Percentiles rank a stretch among this genome's conserved stretches.
These are phyloP conservation scores for Pilaira anomala DNA, from an alignment of 192 early-diverging fungal genomes.

Conservation along the genomic window DNA sequence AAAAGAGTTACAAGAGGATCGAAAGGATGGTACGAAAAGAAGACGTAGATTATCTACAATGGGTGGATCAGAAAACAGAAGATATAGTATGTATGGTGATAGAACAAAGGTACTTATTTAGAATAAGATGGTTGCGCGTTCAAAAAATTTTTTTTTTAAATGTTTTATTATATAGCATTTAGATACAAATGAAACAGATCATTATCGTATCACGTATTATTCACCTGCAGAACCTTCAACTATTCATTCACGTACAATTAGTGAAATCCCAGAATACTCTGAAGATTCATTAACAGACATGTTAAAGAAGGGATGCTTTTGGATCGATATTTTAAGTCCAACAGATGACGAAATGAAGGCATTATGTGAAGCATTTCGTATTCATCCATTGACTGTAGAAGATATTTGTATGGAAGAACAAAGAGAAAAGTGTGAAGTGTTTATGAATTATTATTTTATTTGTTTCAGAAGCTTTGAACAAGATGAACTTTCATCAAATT, in stretches of 20 bases:
- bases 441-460: constrained; percentile 91
- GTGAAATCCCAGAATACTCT: constrained; percentile 26
- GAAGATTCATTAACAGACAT: constrained; percentile 18
- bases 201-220: constrained; percentile 27
- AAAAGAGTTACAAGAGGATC: constrained; percentile 1
- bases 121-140: not conserved
- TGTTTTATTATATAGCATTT: constrained; percentile 8
- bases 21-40: not conserved
- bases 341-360: constrained; percentile 55
- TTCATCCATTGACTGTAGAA: constrained; percentile 83
- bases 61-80: constrained; percentile 10
- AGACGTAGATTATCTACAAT: constrained; percentile 25
- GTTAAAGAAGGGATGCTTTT: constrained; percentile 42
- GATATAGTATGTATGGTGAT: constrained; percentile 26
- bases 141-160: not conserved
- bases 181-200: constrained; percentile 20
- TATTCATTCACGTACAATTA: constrained; percentile 28
- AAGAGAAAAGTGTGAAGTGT: constrained; percentile 95
- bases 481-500: constrained; percentile 59
- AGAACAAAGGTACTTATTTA: constrained; percentile 32
- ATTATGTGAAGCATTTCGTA: constrained; percentile 59
- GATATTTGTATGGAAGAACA: constrained; percentile 87
- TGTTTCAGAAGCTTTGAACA: constrained; percentile 80
- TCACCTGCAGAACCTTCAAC: constrained; percentile 25
- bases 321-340: constrained; percentile 63